Evolutionary conservation across 2,329 filamentous ascomycete species (phyloP), one percentile per base, ranked within the genome.

Genomic region (Apiospora hydei): DNA sequence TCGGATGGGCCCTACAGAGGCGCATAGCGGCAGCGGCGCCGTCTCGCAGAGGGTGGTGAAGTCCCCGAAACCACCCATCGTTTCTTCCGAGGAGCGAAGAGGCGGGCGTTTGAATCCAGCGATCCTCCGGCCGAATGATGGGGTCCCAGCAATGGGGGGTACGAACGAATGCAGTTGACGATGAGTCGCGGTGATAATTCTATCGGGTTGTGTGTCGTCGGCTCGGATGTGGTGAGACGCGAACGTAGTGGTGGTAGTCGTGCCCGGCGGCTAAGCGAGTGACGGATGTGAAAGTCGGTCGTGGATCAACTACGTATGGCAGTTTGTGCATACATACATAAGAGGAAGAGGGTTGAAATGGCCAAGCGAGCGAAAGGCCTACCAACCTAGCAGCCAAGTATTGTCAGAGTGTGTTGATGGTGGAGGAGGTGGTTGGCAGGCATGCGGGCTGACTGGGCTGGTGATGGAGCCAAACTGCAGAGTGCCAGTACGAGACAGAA

Each of bases 21-120:
- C 90, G 84, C 96, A 99, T 78, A 98, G 85, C 73, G 96, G 96
- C 76, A 99, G 87, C 74, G 95, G 90, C 74, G 94, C 93, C 85
- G 92, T 94, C 77, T 89, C 87, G 89, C 96, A 99, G 86, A 98
- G 92, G 77, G 88, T 87, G 72, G 92, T 90, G 84, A 98, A 98
- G 84, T 97, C 93, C 77, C 96, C 96, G 84, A 98, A 98, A 75
- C 91, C 93, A 88, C 97, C 95, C 84, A 87, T 91, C 7, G 13
- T 64, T 41, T 0, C 21, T n/a, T 21, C 34, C 7, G 30, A 61
- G 53, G 30, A n/a, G 30, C 53, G 53, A 61, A 38, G 26, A 61
- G 5, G 16, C 10, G 30, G 16, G 53, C 2, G 30, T 6, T 21
- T 61, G 3, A 14, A 61, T 34, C 30, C 53, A 61, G 53, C 21